These are phyloP conservation scores for Simplicillium aogashimaense DNA, from an alignment of 2,329 filamentous ascomycete species.

Conservation along the genomic window DNA sequence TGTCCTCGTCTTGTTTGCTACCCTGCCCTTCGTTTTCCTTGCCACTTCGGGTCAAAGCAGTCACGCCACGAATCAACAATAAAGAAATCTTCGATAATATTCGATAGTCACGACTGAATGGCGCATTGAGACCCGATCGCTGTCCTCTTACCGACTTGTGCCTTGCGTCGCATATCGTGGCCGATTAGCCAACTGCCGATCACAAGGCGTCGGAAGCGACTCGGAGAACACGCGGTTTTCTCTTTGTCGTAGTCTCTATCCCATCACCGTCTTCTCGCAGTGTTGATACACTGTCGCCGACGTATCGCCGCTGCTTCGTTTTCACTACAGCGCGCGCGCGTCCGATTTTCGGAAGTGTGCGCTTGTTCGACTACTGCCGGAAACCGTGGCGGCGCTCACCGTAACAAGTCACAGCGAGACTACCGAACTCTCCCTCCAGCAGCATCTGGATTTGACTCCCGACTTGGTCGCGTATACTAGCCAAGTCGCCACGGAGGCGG, in stretches of 20 bases:
- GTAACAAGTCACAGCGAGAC: conserved; percentile 40
- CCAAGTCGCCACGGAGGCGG: conserved; percentile 37
- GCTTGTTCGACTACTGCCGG: conserved; percentile 11
- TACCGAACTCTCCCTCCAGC: conserved; percentile 48
- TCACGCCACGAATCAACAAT: no score
- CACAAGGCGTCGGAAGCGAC: conserved; percentile 3
- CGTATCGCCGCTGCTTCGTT: neutral
- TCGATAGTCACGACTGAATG: no score
- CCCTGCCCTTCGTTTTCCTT: no score
- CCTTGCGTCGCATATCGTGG: neutral
- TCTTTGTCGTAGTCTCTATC: conserved; percentile 4
- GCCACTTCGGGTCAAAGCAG: no score
- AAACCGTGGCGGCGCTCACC: conserved; percentile 47
- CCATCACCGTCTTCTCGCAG: no score
- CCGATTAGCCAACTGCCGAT: neutral
- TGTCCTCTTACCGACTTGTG: no score
- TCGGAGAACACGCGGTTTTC: neutral
- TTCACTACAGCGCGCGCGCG: conserved; percentile 2
- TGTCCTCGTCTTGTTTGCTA: no score
- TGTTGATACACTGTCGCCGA: no score
- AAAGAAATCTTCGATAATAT: no score
- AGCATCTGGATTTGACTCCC: conserved; percentile 47
- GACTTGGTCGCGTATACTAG: conserved; percentile 40
- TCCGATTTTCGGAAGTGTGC: conserved; percentile 4
- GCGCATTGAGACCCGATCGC: no score